These are phyloP conservation scores for Amanita rimosa DNA, from an alignment of 768 basidiomycete genomes.

Conservation along the genomic window DNA sequence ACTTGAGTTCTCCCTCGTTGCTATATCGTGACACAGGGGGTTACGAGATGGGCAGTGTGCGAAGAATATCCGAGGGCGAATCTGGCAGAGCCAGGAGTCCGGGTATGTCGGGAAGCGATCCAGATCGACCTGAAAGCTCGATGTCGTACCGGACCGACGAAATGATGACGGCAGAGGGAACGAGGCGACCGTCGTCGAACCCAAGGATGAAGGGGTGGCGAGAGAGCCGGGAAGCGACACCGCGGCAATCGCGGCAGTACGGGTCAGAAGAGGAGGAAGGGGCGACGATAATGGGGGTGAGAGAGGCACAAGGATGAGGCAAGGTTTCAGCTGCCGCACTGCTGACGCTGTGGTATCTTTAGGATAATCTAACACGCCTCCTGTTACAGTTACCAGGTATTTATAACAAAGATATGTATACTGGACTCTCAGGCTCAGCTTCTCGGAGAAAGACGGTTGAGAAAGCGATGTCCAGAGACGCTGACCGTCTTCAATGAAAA, in stretches of 20 bases:
- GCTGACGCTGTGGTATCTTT: not conserved
- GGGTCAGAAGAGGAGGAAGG: constrained; percentile 17
- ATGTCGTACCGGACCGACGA: constrained; percentile 31
- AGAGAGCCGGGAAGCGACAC: not conserved
- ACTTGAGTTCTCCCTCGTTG: not conserved
- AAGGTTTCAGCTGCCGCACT: not conserved
- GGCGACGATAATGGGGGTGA: constrained; percentile 14
- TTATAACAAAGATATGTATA: not conserved
- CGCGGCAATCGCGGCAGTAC: not conserved
- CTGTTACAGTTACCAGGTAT: not conserved
- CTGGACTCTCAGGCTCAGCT: no score
- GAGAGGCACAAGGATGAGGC: constrained; percentile 12
- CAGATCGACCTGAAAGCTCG: constrained; percentile 22
- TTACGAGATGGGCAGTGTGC: constrained; percentile 27
- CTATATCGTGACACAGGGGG: constrained; percentile 11
- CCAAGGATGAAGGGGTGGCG: not conserved
- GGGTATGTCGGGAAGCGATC: not conserved
- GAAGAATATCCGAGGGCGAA: constrained; percentile 11
- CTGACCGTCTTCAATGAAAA: no score
- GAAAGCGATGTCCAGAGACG: not conserved
- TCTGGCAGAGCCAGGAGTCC: not conserved
- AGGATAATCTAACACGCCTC: no score
- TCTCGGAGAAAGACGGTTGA: not conserved
- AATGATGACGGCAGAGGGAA: constrained; percentile 22
- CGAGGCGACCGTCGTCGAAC: constrained; percentile 12